Base-by-base conservation (phyloP, 2,329 filamentous ascomycete species). In the Trichoderma sp. region DNA sequence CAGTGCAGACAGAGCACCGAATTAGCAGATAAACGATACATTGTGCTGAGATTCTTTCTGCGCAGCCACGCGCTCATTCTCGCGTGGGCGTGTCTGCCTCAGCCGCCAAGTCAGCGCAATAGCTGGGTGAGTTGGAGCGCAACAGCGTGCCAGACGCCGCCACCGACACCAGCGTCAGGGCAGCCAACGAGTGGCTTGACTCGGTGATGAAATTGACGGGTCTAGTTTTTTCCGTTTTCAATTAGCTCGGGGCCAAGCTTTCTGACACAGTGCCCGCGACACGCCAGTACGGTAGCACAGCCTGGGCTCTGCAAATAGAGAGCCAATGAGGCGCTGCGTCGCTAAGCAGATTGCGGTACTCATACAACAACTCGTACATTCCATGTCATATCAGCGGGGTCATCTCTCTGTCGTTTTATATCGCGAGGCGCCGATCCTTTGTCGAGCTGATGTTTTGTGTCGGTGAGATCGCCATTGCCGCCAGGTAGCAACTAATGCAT, bases 191-290 rank as follows among this genome's bases (percentile, higher is more conserved):
- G 57, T 19, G 61, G 49, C 52, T 56, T 65, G 62, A 65, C 52
- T 65, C 62, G 43, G 62, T 29, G 52, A 57, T 55, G 35, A 47
- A 43, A 33, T 57, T 43, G 21, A 27, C 29, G 40, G 27, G 37
- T 21, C 24, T 55, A 10, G 11, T 55, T 27, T 27, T 33, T 35
- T 16, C 10, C 1, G 3, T 21, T 16, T 29, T 21, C 35, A 57
- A 31, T 69, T 69, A 69, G 37, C 67, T 58, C 59, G 27, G 43
- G 21, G 67, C 59, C 53, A 69, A 69, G 67, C 67, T 69, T 69
- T 69, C 53, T 24, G 19, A 14, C 21, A 69, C 67, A 59, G 67
- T 69, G 67, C 37, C 67, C 67, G 67, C 49, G 8, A 19, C 27
- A 16, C 10, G 27, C 21, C 19, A 29, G 6, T 21, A 67, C 64